Conservation (phyloP, 306 rosid species). For the Dicorynia guianensis region DNA sequence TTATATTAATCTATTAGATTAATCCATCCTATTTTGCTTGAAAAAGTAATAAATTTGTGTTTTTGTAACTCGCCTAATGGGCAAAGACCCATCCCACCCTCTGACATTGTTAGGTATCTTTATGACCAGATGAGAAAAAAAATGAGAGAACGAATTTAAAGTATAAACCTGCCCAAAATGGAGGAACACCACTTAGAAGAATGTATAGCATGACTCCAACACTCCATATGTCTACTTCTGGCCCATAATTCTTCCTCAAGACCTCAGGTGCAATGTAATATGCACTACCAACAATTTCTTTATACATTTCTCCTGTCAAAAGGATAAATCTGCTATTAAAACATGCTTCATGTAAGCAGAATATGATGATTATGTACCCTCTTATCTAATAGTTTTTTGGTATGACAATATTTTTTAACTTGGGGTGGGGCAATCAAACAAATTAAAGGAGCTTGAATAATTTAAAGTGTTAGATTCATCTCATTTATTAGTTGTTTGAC, state of each 20-base stretch:
- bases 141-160: not conserved
- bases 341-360: not conserved
- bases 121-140: too few relatives aligned
- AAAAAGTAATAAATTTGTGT: too few relatives aligned
- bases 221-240: conserved; percentile 98
- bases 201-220: conserved; percentile 94
- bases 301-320: conserved; percentile 75
- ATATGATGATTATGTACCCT: too few relatives aligned
- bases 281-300: conserved; percentile 93
- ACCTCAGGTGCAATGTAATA: conserved; percentile 98
- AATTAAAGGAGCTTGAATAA: too few relatives aligned
- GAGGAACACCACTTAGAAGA: conserved; percentile 92
- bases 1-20: too few relatives aligned
- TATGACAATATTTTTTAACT: too few relatives aligned
- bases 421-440: too few relatives aligned
- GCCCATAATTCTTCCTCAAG: conserved; percentile 86
- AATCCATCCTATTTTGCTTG: too few relatives aligned
- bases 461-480: not conserved
- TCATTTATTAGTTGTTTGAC: not conserved
- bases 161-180: conserved; percentile 88
- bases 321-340: not conserved
- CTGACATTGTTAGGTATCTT: too few relatives aligned
- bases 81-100: too few relatives aligned
- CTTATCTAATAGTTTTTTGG: too few relatives aligned
- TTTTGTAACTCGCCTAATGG: too few relatives aligned